A percentile compares a stretch with the other conserved stretches of the same genome.
These are phyloP conservation scores for Paraphysoderma sedebokerense DNA, from an alignment of 371 early-diverging fungal species.

Conservation along the genomic window DNA sequence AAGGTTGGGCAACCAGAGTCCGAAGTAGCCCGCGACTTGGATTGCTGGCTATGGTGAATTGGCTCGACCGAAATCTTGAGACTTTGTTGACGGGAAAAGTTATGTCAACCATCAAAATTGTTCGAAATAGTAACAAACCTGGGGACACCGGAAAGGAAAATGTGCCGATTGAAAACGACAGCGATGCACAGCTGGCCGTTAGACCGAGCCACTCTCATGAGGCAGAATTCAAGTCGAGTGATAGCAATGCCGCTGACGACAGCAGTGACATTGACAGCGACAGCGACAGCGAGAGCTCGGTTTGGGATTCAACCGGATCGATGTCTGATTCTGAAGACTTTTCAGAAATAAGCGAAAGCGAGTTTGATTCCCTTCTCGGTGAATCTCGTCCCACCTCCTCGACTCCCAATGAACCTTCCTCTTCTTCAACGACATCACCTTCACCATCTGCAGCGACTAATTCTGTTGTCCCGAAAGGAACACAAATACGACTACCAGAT, in stretches of 20 bases:
- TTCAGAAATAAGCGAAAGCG: too few species aligned
- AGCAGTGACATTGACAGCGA: conserved; percentile 9
- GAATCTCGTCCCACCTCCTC: too few species aligned
- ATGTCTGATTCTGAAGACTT: conserved; percentile 4
- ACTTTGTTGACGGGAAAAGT: background rate
- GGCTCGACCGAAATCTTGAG: background rate
- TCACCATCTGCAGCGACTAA: background rate
- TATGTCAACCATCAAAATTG: too few species aligned
- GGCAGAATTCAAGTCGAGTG: too few species aligned
- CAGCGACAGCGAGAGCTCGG: conserved; percentile 3
- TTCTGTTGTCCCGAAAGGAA: conserved; percentile 42
- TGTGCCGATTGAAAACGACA: too few species aligned
- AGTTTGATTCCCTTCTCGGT: too few species aligned
- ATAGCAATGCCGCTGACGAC: conserved; percentile 14
- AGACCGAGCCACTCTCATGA: too few species aligned
- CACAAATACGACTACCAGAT: conserved; percentile 46
- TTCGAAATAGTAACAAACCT: too few species aligned
- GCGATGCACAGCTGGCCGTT: too few species aligned
- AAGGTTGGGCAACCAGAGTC: background rate
- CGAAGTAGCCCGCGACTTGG: background rate
- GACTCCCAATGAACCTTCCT: background rate
- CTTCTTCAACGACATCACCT: background rate
- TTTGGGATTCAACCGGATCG: conserved; percentile 7
- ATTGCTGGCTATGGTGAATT: background rate
- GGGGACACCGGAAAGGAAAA: too few species aligned